Evolutionary conservation across 306 rosid genomes (phyloP).

Genomic region (Sesbania bispinosa): DNA sequence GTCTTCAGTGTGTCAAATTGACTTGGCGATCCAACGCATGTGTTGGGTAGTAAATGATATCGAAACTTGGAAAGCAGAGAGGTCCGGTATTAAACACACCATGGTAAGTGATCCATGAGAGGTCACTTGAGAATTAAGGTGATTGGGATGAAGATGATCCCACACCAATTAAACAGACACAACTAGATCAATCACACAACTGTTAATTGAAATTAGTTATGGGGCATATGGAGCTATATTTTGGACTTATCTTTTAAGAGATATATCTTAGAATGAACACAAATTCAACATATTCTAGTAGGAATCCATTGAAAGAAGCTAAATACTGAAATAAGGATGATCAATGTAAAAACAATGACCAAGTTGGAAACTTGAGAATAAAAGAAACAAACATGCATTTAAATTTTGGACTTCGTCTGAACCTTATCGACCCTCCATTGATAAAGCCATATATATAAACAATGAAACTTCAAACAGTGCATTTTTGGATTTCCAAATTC

Average conservation of each 20-base stretch:
- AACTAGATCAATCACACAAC: conserved; percentile 4
- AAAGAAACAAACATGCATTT: not conserved
- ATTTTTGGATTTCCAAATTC: not conserved
- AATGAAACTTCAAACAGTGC: not conserved
- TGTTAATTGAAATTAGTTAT: not conserved
- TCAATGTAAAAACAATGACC: conserved; percentile 4
- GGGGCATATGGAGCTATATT: not conserved
- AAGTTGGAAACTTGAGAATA: not conserved
- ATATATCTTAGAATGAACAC: not conserved
- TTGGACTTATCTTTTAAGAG: not conserved
- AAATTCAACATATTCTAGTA: not conserved
- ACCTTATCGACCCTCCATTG: not conserved
- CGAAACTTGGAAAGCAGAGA: not conserved
- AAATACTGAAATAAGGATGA: no score
- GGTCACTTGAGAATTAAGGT: not conserved
- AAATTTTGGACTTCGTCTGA: not conserved
- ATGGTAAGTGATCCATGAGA: not conserved
- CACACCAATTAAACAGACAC: not conserved
- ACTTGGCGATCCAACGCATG: not conserved
- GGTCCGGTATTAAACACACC: not conserved
- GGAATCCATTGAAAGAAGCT: no score
- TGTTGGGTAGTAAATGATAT: not conserved
- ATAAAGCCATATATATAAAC: not conserved
- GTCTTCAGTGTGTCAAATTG: not conserved
- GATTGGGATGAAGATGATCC: conserved; percentile 6